A percentile compares a stretch with the other conserved stretches of the same genome.
phyloP scores from a whole-genome alignment of 495 filamentous ascomycete genomes.

The Lindgomyces ingoldianus region DNA sequence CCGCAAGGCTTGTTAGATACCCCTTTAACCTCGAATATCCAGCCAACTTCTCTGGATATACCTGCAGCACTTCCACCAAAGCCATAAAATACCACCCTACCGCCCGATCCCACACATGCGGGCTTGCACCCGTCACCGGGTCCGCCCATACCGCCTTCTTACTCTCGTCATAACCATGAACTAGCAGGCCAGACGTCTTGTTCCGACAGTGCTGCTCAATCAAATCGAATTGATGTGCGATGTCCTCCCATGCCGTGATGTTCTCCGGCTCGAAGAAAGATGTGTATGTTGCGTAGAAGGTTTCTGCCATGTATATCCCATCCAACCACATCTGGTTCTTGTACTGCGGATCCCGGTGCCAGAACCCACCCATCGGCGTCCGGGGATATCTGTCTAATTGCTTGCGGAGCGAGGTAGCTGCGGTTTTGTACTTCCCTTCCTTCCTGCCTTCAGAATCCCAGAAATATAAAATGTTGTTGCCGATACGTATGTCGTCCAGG shows the following conservation, averaged over 20 bases:
- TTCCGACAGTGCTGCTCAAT: conserved; percentile 54
- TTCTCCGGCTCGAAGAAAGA: conserved; percentile 23
- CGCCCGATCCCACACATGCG: conserved; percentile 59
- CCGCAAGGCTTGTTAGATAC: conserved; percentile 49
- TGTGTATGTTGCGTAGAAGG: conserved; percentile 35
- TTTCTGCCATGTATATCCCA: conserved; percentile 34
- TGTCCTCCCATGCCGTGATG: conserved; percentile 45
- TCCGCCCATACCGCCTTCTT: conserved; percentile 59
- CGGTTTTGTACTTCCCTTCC: conserved; percentile 15
- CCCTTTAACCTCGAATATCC: conserved; percentile 42
- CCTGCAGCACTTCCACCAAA: conserved; percentile 57
- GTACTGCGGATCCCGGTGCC: conserved; percentile 29
- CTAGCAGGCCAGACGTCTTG: conserved; percentile 50
- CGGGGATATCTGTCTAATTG: conserved; percentile 25
- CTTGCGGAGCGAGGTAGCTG: conserved; percentile 7
- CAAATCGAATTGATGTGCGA: conserved; percentile 56
- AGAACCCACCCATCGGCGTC: conserved; percentile 33
- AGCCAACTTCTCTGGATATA: conserved; percentile 45
- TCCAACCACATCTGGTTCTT: conserved; percentile 38
- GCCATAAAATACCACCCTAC: conserved; percentile 64
- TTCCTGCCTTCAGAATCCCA: conserved; percentile 32
- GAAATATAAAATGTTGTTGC: conserved; percentile 51
- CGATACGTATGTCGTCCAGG: conserved; percentile 54
- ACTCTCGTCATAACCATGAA: conserved; percentile 61
- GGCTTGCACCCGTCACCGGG: conserved; percentile 55